Evolutionary conservation across 2,329 filamentous ascomycete species (phyloP), one percentile per base, ranked within the genome.

Genomic region (Penicillium janthinellum): DNA sequence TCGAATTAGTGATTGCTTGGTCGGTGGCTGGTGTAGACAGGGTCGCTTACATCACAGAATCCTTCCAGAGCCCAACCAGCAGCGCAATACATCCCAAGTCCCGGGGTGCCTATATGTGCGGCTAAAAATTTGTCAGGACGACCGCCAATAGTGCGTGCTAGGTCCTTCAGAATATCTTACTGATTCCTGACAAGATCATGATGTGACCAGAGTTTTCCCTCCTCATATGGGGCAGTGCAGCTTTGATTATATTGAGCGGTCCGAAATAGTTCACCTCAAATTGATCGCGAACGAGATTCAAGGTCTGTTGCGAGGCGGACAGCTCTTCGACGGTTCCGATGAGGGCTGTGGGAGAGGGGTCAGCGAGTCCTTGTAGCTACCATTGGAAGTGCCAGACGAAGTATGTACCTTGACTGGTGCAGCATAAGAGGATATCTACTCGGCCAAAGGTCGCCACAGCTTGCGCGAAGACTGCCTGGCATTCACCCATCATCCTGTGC

Each of bases 201-300:
- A 98, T 89, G 75, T 99, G 95, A 0, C 95, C 95, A 8, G 89
- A 92, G 67, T 89, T 88, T 71, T 93, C 90, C 61, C 84, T 82
- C 45, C 95, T 85, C 75, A 98, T 88, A 56, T 88, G 84, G 0
- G 94, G 92, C 22, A 99, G 82, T 1, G 88, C 84, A 14, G 93
- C 90, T 75, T 95, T 96, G 80, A 98, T 96, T 73, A 96, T 91
- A 77, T 98, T 98, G 75, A 98, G 89, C 59, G 96, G 92, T 0
- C 91, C 92, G 76, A 98, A 98, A 81, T 96, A 98, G 70, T 96
- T 92, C 64, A 88, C 88, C 75, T 98, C 94, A 74, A 98, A 97
- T 74, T 97, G 94, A 71, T 96, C 91, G 62, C 90, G 87, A 38
- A 96, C 89, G 17, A 97, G 84, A 59, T 89, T 92, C 67, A 89